Base-by-base conservation (phyloP, 2,329 filamentous ascomycete species). In the Fusarium bactridioides region DNA sequence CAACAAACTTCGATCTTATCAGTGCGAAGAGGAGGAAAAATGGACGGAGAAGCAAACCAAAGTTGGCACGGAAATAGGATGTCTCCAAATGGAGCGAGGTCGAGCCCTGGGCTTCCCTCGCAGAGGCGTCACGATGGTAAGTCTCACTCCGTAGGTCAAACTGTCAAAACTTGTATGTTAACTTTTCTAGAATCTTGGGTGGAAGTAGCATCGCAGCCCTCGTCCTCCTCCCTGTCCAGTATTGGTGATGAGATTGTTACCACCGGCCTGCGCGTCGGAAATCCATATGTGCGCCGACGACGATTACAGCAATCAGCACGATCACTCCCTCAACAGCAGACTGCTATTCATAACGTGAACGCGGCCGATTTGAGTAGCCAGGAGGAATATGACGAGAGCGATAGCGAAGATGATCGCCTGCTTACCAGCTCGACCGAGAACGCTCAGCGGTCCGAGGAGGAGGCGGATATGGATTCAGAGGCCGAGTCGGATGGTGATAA, bases 331-430 rank as follows among this genome's bases (percentile, higher is more conserved):
- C 83, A 82, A 60, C 82, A 84, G 63, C 82, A 83, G 48, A 82
- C 83, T 29, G 80, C 82, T 35, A 78, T 83, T 41, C 83, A 83
- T 27, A 78, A 82, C 59, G 83, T 83, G 61, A 84, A 85, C 33
- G 75, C 82, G 55, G 83, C 84, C 61, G 84, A 84, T 51, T 84
- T 86, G 37, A 97, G 94, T 82, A 97, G 95, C 78, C 94, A 97
- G 80, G 95, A 97, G 76, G 95, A 97, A 83, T 97, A 97, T 77
- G 94, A 97, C 70, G 94, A 97, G 84, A 97, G 93, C 70, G 94
- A 97, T 80, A 97, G 89, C 81, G 95, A 97, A 70, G 94, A 94
- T 45, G 95, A 97, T 76, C 89, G 87, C 19, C 75, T 89, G 16
- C 80, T 91, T 78, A 86, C 86, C 4, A 90, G 88, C 74, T 91